These are phyloP conservation scores for Lasiodiplodia sp. DNA, from an alignment of 2,329 filamentous ascomycete species.

Conservation along the genomic window DNA sequence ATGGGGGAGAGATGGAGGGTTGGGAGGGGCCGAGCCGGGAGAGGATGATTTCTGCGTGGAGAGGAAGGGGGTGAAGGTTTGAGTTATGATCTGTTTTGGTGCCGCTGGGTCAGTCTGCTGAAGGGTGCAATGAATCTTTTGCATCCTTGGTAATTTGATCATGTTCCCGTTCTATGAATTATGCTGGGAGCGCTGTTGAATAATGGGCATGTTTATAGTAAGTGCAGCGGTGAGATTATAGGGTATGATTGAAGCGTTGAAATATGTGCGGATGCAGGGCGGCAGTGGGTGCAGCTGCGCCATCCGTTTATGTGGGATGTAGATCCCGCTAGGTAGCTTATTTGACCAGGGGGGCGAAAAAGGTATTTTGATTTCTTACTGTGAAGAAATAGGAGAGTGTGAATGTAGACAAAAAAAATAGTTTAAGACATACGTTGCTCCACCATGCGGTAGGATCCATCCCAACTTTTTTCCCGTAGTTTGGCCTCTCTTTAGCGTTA, in stretches of 20 bases:
- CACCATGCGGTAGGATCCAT: constrained; percentile 66
- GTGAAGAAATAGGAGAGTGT: neutral
- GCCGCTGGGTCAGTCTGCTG: no score
- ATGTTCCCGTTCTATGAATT: no score
- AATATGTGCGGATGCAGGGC: no score
- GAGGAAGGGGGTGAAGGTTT: constrained; percentile 59
- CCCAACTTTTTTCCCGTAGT: constrained; percentile 64
- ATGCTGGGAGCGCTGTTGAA: no score
- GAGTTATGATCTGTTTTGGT: constrained; percentile 58
- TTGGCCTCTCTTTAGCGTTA: constrained; percentile 59
- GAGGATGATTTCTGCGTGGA: neutral
- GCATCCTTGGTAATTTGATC: no score
- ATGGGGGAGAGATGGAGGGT: neutral
- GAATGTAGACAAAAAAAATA: neutral
- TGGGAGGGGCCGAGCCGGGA: neutral
- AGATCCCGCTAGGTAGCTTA: neutral
- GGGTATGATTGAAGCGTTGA: no score
- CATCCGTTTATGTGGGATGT: neutral
- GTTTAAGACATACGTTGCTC: constrained; percentile 58
- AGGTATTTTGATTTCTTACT: neutral
- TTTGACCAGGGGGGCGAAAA: neutral
- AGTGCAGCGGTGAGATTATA: no score
- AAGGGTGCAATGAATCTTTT: no score
- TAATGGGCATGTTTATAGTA: no score
- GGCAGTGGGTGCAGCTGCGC: neutral